A percentile compares a stretch with the other conserved stretches of the same genome.
Evolutionary conservation across 345 rosid genomes (phyloP).

Genomic region (Murraya koenigii): DNA sequence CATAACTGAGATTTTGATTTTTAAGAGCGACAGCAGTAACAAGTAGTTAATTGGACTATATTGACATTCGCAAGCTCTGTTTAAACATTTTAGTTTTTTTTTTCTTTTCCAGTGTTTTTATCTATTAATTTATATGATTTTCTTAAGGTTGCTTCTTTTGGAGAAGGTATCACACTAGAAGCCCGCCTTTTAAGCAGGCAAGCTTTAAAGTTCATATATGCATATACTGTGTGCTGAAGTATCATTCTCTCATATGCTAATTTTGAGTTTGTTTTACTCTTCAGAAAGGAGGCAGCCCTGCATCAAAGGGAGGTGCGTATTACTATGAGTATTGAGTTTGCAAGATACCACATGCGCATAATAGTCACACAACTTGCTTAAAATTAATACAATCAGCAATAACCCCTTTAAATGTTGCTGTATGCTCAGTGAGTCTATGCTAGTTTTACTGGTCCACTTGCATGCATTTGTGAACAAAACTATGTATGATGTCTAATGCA

Average conservation of each 20-base stretch:
- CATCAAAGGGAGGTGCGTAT: conserved; percentile 88
- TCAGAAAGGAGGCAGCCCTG: conserved; percentile 89
- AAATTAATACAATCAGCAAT: not conserved
- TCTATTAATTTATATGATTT: conserved; percentile 8
- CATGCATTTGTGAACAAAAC: not conserved
- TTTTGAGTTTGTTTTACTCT: conserved; percentile 26
- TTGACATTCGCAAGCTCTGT: not conserved
- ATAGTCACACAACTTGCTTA: not conserved
- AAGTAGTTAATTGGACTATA: not conserved
- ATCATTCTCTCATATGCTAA: conserved; percentile 12
- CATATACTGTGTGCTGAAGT: conserved; percentile 5
- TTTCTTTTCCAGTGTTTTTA: not conserved
- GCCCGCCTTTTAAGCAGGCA: conserved; percentile 85
- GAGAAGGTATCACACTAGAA: conserved; percentile 85
- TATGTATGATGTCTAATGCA: too few species aligned
- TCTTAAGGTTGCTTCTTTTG: conserved; percentile 72
- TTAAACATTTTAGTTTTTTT: conserved; percentile 1
- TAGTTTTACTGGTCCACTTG: not conserved
- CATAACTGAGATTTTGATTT: not conserved
- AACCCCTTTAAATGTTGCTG: not conserved
- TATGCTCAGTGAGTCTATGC: not conserved
- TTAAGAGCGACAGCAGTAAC: not conserved
- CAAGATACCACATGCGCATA: not conserved
- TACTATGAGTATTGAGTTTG: not conserved
- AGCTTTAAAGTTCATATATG: conserved; percentile 22